phyloP scores from a whole-genome alignment of 2,329 filamentous ascomycete genomes.

The Macrophomina phaseolina region DNA sequence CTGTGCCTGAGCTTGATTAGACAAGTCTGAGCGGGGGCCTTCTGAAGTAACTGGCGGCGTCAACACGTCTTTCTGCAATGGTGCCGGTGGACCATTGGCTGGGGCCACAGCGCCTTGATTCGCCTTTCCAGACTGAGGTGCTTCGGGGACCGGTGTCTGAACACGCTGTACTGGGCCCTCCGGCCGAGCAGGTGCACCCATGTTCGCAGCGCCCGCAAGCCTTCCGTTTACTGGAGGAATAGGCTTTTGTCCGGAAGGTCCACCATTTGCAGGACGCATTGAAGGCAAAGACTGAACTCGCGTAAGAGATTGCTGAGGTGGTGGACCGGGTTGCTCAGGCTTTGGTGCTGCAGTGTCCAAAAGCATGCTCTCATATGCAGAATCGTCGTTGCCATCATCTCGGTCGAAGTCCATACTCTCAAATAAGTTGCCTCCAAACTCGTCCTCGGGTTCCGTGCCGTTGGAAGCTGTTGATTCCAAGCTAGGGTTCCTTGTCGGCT shows the following conservation, averaged over 20 bases:
- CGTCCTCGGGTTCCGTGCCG: conserved; percentile 57
- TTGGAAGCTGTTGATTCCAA: conserved; percentile 43
- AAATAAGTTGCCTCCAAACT: conserved; percentile 60
- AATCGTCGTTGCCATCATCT: conserved; percentile 19
- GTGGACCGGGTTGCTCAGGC: conserved; percentile 26
- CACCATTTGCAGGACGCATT: conserved; percentile 28
- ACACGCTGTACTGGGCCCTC: background rate
- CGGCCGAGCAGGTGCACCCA: conserved; percentile 20
- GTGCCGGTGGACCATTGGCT: conserved; percentile 3
- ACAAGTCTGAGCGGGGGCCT: conserved; percentile 33
- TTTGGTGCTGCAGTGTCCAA: background rate
- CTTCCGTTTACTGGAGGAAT: conserved; percentile 29
- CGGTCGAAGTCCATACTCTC: conserved; percentile 56
- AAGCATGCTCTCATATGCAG: conserved; percentile 27
- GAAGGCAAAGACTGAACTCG: conserved; percentile 36
- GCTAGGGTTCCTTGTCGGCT: conserved; percentile 34
- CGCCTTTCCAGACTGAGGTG: conserved; percentile 9
- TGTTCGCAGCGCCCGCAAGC: conserved; percentile 13
- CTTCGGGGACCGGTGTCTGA: conserved; percentile 29
- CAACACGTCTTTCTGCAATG: conserved; percentile 5
- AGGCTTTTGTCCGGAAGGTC: conserved; percentile 35
- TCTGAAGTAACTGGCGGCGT: conserved; percentile 25
- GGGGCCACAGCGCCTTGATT: conserved; percentile 34
- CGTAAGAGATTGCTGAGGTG: conserved; percentile 25
- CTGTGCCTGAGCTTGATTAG: conserved; percentile 30